Conservation (phyloP, 805 yeast genomes). For the Citeromyces nyonsensis region DNA sequence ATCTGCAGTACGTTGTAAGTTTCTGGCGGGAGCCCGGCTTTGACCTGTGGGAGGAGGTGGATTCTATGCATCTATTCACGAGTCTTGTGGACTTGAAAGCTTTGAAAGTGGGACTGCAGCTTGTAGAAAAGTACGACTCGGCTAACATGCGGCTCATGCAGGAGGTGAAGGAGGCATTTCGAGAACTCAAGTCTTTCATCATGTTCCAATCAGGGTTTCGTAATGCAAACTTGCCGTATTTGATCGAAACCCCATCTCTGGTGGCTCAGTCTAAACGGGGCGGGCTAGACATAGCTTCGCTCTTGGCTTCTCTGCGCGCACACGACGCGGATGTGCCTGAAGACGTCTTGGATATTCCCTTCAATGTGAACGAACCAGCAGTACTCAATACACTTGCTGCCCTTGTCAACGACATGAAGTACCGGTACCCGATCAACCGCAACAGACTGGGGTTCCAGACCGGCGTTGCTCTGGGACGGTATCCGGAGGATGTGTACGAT, state of each 20-base stretch:
- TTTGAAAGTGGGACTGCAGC: conserved; percentile 33
- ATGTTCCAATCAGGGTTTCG: conserved; percentile 24
- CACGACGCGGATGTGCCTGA: conserved; percentile 21
- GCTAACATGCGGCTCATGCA: conserved; percentile 2
- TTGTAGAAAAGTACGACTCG: conserved; percentile 15
- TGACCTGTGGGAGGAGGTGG: conserved; percentile 88
- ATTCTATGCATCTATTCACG: conserved; percentile 69
- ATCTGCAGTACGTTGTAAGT: conserved; percentile 43
- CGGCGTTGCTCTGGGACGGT: conserved; percentile 74
- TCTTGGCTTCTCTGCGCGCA: conserved; percentile 30
- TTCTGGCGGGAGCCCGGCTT: conserved; percentile 59
- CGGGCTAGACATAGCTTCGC: conserved; percentile 70
- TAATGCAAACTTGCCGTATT: conserved; percentile 26
- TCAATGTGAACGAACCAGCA: conserved; percentile 38
- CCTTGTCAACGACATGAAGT: conserved; percentile 52
- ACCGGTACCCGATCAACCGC: conserved; percentile 66
- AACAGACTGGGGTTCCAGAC: conserved; percentile 15
- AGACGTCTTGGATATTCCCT: conserved; percentile 34
- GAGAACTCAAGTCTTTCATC: conserved; percentile 21
- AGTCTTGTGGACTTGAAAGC: conserved; percentile 61
- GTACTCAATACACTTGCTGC: conserved; percentile 49
- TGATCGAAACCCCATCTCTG: conserved; percentile 53
- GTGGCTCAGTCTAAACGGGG: conserved; percentile 25
- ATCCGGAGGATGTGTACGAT: conserved; percentile 85
- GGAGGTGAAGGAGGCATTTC: conserved; percentile 14